These are phyloP conservation scores for Meira miltonrushii DNA, from an alignment of 1,284 basidiomycete genomes.

Conservation along the genomic window DNA sequence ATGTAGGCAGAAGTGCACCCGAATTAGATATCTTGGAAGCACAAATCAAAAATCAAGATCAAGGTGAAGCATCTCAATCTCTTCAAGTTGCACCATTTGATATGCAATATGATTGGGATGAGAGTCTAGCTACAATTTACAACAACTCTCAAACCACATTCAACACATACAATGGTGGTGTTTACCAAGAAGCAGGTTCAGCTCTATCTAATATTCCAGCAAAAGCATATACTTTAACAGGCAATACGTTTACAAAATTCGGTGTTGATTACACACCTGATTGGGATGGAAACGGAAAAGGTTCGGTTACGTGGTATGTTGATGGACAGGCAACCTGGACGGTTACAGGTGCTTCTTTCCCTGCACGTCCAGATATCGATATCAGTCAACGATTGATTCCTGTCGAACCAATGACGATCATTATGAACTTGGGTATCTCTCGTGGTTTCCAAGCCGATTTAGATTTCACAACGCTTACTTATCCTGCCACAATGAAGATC, in stretches of 20 bases:
- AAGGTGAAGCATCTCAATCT: conserved; percentile 48
- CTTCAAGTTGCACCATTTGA: conserved; percentile 51
- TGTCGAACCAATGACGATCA: conserved; percentile 46
- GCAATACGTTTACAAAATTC: conserved; percentile 28
- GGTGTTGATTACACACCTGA: conserved; percentile 51
- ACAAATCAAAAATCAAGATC: conserved; percentile 57
- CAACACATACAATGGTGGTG: conserved; percentile 47
- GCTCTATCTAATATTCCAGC: conserved; percentile 38
- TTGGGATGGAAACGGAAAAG: conserved; percentile 35
- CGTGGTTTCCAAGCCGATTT: conserved; percentile 39
- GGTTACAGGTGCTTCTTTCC: conserved; percentile 29
- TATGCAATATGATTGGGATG: conserved; percentile 38
- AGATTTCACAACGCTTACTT: conserved; percentile 28
- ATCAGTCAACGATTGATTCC: conserved; percentile 42
- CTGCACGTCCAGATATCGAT: conserved; percentile 20
- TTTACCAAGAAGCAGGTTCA: conserved; percentile 51
- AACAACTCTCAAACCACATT: conserved; percentile 25
- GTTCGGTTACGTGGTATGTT: conserved; percentile 44
- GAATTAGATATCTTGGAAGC: conserved; percentile 52
- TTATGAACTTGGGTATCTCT: conserved; percentile 46
- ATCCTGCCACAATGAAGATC: conserved; percentile 36
- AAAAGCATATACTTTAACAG: conserved; percentile 20
- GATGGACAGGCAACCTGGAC: conserved; percentile 48
- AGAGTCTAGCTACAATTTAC: conserved; percentile 35
- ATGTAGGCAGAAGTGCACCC: conserved; percentile 46